Conservation (phyloP, 352 stramenopile species). For the Phytophthora hybrid region DNA sequence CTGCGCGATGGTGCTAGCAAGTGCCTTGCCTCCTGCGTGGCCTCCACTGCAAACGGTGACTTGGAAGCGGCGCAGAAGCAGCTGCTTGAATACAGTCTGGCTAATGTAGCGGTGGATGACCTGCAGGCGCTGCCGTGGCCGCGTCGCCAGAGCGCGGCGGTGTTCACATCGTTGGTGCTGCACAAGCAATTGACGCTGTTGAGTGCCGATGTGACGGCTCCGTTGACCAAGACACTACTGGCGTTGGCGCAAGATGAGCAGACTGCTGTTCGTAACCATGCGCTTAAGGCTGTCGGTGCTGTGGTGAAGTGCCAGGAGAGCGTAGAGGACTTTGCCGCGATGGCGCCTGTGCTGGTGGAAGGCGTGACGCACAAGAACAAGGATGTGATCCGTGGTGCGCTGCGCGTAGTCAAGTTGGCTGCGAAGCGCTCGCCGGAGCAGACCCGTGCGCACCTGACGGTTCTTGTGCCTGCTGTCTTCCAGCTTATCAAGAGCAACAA, state of each 20-base stretch:
- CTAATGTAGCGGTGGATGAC: conserved; percentile 46
- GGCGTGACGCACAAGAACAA: conserved; percentile 81
- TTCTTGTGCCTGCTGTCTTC: conserved; percentile 84
- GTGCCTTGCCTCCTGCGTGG: conserved; percentile 70
- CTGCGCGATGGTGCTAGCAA: conserved; percentile 73
- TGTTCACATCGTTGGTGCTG: conserved; percentile 67
- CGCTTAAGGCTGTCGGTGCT: conserved; percentile 60
- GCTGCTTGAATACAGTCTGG: conserved; percentile 59
- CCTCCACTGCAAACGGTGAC: conserved; percentile 53
- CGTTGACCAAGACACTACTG: conserved; percentile 47
- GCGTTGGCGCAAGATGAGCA: conserved; percentile 73
- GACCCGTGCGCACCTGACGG: conserved; percentile 58
- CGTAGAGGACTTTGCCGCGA: conserved; percentile 35
- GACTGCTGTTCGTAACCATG: conserved; percentile 62
- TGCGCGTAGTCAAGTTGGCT: conserved; percentile 79
- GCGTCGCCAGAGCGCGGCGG: conserved; percentile 69
- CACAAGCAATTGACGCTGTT: conserved; percentile 53
- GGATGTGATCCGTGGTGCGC: conserved; percentile 74
- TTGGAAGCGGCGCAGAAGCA: conserved; percentile 42
- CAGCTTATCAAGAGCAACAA: conserved; percentile 91
- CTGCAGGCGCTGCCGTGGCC: conserved; percentile 55
- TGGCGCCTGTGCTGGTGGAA: conserved; percentile 71
- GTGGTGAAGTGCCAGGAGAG: conserved; percentile 63
- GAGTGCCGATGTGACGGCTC: conserved; percentile 29
- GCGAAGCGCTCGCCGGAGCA: conserved; percentile 72